Evolutionary conservation across 352 stramenopile genomes (phyloP).

Genomic region (Pythium phragmiticola): DNA sequence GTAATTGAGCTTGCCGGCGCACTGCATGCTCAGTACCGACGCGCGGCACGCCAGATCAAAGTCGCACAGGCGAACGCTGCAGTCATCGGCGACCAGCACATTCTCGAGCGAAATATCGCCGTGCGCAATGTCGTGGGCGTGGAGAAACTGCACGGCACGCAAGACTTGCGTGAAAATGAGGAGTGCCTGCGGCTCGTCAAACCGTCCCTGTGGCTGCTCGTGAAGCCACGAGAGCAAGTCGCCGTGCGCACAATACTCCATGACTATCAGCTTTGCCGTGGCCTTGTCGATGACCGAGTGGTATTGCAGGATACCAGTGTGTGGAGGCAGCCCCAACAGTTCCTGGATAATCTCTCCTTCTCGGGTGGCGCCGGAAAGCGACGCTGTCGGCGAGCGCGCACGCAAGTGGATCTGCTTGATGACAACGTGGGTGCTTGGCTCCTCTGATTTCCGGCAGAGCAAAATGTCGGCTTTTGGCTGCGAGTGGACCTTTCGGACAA

Average conservation of each 20-base stretch:
- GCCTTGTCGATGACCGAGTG: not conserved
- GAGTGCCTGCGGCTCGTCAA: conserved; percentile 6
- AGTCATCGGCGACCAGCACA: conserved; percentile 4
- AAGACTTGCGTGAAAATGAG: conserved; percentile 9
- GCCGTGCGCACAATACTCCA: conserved; percentile 5
- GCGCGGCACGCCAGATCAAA: conserved; percentile 23
- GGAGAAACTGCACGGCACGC: conserved; percentile 19
- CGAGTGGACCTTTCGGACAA: no score
- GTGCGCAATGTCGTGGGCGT: conserved; percentile 21
- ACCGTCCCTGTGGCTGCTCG: conserved; percentile 6
- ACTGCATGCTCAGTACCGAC: not conserved
- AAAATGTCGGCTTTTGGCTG: no score
- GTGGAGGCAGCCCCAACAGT: conserved; percentile 2
- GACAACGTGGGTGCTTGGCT: not conserved
- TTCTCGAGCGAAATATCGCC: conserved; percentile 27
- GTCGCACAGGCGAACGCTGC: conserved; percentile 24
- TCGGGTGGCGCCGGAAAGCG: not conserved
- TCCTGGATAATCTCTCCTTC: not conserved
- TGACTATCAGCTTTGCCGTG: not conserved
- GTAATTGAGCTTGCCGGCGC: conserved; percentile 30
- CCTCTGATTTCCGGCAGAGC: no score
- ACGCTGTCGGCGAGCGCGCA: not conserved
- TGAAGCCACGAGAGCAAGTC: conserved; percentile 11
- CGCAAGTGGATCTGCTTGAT: conserved; percentile 5
- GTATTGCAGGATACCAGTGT: conserved; percentile 6